Evolutionary conservation across 495 filamentous ascomycete genomes (phyloP).

Genomic region (Daldinia childiae): DNA sequence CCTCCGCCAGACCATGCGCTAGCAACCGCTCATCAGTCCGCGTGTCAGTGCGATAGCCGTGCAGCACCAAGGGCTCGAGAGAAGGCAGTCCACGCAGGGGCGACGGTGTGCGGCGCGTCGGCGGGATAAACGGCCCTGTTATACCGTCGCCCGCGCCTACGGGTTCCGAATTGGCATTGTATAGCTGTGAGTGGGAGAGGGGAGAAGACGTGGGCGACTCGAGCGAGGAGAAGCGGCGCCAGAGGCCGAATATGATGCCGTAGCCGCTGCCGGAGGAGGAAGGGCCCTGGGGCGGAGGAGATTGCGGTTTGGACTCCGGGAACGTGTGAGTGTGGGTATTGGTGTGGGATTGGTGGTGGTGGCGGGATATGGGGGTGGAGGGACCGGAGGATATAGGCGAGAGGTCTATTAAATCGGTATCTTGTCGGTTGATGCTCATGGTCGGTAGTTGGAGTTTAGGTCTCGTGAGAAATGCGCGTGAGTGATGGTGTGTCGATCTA

Average conservation of each 20-base stretch:
- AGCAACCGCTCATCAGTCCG: constrained; percentile 61
- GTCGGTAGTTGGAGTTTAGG: not conserved
- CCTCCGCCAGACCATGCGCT: constrained; percentile 80
- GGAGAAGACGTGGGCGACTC: constrained; percentile 40
- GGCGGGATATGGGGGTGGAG: constrained; percentile 23
- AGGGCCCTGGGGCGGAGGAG: constrained; percentile 31
- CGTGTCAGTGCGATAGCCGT: constrained; percentile 54
- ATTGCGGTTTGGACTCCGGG: constrained; percentile 23
- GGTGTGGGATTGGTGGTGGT: not conserved
- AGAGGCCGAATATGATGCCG: constrained; percentile 45
- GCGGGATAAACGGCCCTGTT: constrained; percentile 54
- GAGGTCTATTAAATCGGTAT: constrained; percentile 38
- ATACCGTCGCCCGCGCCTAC: constrained; percentile 45
- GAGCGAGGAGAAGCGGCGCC: constrained; percentile 48
- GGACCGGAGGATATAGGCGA: constrained; percentile 36
- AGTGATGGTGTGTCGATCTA: constrained; percentile 10
- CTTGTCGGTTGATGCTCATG: constrained; percentile 28
- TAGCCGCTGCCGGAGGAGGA: constrained; percentile 20
- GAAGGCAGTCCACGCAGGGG: constrained; percentile 56
- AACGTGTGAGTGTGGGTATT: not conserved
- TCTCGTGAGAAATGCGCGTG: constrained; percentile 12
- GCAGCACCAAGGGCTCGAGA: constrained; percentile 55
- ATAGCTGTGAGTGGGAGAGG: constrained; percentile 38
- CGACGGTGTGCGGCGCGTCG: constrained; percentile 36
- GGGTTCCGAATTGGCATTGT: constrained; percentile 29